These are phyloP conservation scores for Fraxinus quadrangulata DNA, from an alignment of 257 asterid species.

Conservation along the genomic window DNA sequence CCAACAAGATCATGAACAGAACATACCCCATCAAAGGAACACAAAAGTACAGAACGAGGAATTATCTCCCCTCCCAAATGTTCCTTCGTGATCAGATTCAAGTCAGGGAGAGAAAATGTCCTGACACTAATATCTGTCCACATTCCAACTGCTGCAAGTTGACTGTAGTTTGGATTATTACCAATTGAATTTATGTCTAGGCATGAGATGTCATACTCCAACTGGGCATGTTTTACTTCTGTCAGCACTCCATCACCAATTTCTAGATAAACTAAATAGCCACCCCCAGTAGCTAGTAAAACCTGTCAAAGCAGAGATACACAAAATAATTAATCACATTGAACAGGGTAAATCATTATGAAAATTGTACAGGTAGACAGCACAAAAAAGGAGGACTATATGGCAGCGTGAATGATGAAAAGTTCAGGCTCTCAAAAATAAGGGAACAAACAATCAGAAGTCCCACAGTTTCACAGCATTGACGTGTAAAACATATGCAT, in stretches of 20 bases:
- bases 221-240: slow-evolving; percentile 67
- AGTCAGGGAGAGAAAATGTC: slow-evolving; percentile 82
- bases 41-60: slow-evolving; percentile 95
- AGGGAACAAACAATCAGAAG: slow-evolving; percentile 2
- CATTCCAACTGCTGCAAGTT: slow-evolving; percentile 97
- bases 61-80: slow-evolving; percentile 95
- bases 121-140: slow-evolving; percentile 96
- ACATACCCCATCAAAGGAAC: slow-evolving; percentile 95
- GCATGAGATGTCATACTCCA: slow-evolving; percentile 95
- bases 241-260: slow-evolving; percentile 86
- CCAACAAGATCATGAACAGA: slow-evolving; percentile 21
- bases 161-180: slow-evolving; percentile 70
- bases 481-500: neutral
- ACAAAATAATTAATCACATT: slow-evolving; percentile 17
- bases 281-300: slow-evolving; percentile 95
- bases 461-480: neutral
- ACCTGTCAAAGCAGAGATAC: slow-evolving; percentile 55
- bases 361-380: neutral
- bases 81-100: slow-evolving; percentile 85
- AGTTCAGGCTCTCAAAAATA: neutral
- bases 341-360: slow-evolving; percentile 13
- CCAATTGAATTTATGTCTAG: slow-evolving; percentile 96
- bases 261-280: slow-evolving; percentile 89
- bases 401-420: neutral
- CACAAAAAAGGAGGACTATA: neutral